Conservation (phyloP, 306 rosid genomes). For the Sindora glabra region DNA sequence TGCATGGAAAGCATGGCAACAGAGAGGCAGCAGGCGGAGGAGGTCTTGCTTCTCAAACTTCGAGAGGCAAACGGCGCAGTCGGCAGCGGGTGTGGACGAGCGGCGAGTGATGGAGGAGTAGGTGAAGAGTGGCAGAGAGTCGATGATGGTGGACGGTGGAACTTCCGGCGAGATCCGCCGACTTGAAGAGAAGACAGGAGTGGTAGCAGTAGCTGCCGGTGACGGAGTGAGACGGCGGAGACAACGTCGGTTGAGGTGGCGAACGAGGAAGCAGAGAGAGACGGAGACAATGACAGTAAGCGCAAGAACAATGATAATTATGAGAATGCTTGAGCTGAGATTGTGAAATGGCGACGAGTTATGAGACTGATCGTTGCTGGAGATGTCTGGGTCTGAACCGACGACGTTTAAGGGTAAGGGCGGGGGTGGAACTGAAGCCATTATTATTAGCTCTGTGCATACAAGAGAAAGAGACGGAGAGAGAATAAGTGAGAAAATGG, state of each 20-base stretch:
- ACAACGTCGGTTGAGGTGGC: conserved; percentile 56
- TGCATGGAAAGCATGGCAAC: conserved; percentile 69
- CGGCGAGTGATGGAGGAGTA: conserved; percentile 53
- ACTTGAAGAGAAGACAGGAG: conserved; percentile 16
- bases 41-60: conserved; percentile 48
- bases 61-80: conserved; percentile 75
- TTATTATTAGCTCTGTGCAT: background rate
- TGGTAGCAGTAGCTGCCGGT: background rate
- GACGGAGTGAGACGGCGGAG: conserved; percentile 42
- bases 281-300: conserved; percentile 47
- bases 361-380: background rate
- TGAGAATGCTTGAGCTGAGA: conserved; percentile 53
- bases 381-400: conserved; percentile 26
- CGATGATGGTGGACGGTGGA: conserved; percentile 6
- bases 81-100: conserved; percentile 19
- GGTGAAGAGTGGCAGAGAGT: conserved; percentile 51
- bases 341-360: conserved; percentile 19
- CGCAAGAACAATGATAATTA: conserved; percentile 40
- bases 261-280: conserved; percentile 52
- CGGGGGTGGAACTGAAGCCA: conserved; percentile 39
- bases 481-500: background rate
- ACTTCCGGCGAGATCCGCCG: conserved; percentile 48
- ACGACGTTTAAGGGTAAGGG: conserved; percentile 17
- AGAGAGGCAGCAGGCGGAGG: conserved; percentile 64
- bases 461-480: too few species aligned